Percentiles rank a stretch among this genome's conserved stretches.
phyloP scores from a whole-genome alignment of 2,329 filamentous ascomycete genomes.

The Xylaria sp. region DNA sequence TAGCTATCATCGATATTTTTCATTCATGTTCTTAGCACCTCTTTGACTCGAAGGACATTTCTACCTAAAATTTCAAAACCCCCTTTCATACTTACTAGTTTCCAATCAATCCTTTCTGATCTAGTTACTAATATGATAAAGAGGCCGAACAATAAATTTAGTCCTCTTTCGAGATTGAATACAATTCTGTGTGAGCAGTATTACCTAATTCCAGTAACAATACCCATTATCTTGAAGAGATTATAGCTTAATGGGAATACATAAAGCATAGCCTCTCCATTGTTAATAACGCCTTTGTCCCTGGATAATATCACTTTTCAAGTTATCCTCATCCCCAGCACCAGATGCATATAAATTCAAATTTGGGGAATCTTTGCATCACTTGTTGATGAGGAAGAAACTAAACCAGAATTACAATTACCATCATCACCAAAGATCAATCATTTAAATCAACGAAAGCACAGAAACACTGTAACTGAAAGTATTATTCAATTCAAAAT shows the following conservation, averaged over 20 bases:
- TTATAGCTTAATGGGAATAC: not conserved
- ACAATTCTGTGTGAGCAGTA: not conserved
- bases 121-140: not conserved
- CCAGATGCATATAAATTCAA: not conserved
- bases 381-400: too few relatives aligned
- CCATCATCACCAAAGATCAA: not conserved
- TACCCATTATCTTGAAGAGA: not conserved
- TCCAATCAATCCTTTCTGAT: not conserved
- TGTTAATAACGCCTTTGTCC: not conserved
- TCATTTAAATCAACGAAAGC: not conserved
- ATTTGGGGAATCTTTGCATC: not conserved
- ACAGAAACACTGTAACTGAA: not conserved
- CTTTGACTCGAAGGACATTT: not conserved
- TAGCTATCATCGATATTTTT: not conserved
- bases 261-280: not conserved
- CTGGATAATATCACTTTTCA: not conserved
- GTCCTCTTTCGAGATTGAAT: too few relatives aligned
- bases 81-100: too few relatives aligned
- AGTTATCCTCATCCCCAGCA: not conserved
- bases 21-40: not conserved
- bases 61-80: too few relatives aligned
- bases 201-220: not conserved
- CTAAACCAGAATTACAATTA: not conserved
- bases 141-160: not conserved
- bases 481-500: not conserved